Conservation (phyloP, 2,329 filamentous ascomycete genomes). For the Colletotrichum nymphaeae region DNA sequence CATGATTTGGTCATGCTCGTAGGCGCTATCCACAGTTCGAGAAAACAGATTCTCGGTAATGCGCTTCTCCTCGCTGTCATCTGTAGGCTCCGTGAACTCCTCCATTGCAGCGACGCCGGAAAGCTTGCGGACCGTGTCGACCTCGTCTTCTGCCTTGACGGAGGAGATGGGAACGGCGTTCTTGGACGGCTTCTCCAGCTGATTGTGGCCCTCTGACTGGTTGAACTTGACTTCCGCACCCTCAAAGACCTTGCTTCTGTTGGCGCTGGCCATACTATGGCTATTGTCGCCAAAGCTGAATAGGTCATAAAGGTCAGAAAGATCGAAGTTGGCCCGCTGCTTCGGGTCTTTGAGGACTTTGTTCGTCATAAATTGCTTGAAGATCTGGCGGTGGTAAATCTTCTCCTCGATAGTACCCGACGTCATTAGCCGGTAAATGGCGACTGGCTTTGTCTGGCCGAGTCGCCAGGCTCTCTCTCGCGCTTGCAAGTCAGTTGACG, state of each 20-base stretch:
- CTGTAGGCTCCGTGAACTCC: slow-evolving; percentile 66
- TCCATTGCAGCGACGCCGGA: slow-evolving; percentile 73
- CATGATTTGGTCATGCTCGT: slow-evolving; percentile 94
- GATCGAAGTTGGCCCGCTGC: slow-evolving; percentile 89
- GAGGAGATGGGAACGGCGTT: slow-evolving; percentile 29
- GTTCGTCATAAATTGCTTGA: slow-evolving; percentile 97
- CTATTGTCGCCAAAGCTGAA: slow-evolving; percentile 81
- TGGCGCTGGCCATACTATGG: slow-evolving; percentile 72
- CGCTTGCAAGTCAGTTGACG: slow-evolving; percentile 94
- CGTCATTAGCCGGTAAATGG: slow-evolving; percentile 97
- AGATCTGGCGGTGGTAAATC: slow-evolving; percentile 98
- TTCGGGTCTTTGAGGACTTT: slow-evolving; percentile 96
- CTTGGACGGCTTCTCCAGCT: slow-evolving; percentile 38
- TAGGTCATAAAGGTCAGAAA: slow-evolving; percentile 90
- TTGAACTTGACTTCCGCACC: slow-evolving; percentile 76
- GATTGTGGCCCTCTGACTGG: slow-evolving; percentile 37
- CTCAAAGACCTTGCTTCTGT: slow-evolving; percentile 88
- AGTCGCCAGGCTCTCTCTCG: slow-evolving; percentile 95
- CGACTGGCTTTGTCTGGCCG: slow-evolving; percentile 94
- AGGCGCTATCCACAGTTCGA: slow-evolving; percentile 86
- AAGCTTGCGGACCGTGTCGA: slow-evolving; percentile 62
- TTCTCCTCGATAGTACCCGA: slow-evolving; percentile 99
- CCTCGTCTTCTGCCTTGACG: slow-evolving; percentile 18
- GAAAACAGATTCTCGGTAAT: slow-evolving; percentile 93
- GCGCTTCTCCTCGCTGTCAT: slow-evolving; percentile 73